Evolutionary conservation across 2,329 filamentous ascomycete species (phyloP).

Genomic region (Septoria linicola): DNA sequence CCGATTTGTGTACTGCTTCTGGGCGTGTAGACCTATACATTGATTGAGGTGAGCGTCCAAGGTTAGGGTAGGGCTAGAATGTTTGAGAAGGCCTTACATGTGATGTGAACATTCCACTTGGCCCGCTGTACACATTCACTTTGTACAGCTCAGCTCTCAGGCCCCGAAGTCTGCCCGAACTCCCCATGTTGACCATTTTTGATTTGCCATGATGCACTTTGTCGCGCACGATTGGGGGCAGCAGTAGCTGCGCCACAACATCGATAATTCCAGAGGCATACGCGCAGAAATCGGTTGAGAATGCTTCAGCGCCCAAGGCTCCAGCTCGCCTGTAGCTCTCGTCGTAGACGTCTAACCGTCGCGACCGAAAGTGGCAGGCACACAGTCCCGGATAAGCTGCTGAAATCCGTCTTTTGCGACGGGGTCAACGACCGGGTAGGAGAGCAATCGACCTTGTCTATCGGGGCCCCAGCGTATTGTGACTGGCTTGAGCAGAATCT

Average conservation of each 20-base stretch:
- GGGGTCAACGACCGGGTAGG: not conserved
- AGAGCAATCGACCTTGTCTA: conserved; percentile 1
- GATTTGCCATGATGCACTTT: not conserved
- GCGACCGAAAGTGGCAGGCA: conserved; percentile 52
- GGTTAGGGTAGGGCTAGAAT: too few relatives aligned
- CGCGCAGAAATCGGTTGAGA: conserved; percentile 33
- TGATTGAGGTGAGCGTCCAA: too few relatives aligned
- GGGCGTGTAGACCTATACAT: conserved; percentile 7
- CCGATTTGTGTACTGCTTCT: conserved; percentile 6
- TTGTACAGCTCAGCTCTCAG: conserved; percentile 14
- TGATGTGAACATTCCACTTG: conserved; percentile 9
- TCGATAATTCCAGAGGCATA: conserved; percentile 51
- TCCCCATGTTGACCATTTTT: not conserved
- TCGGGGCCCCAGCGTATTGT: conserved; percentile 14
- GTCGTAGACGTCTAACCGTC: conserved; percentile 49
- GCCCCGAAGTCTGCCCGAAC: not conserved
- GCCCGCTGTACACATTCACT: conserved; percentile 14
- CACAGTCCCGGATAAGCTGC: conserved; percentile 23
- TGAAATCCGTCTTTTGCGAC: not conserved
- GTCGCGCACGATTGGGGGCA: not conserved
- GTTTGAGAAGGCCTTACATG: too few relatives aligned
- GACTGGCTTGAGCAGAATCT: conserved; percentile 11
- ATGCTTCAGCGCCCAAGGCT: conserved; percentile 50
- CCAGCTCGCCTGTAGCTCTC: conserved; percentile 53
- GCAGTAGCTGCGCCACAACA: conserved; percentile 42